Evolutionary conservation across 2,329 filamentous ascomycete genomes (phyloP).

Genomic region (Pyricularia grisea): DNA sequence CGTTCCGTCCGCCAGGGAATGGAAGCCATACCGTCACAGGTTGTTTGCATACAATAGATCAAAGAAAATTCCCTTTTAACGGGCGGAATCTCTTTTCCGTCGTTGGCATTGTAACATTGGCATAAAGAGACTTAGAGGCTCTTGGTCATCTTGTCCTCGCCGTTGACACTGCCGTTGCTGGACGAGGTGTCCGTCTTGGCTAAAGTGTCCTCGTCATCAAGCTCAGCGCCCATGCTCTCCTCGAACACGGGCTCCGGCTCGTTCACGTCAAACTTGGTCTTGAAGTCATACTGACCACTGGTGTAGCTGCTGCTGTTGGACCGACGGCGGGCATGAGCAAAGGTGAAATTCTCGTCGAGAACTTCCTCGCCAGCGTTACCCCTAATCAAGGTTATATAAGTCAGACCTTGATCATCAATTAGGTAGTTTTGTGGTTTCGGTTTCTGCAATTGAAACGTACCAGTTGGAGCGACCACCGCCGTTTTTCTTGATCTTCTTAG

Average conservation of each 20-base stretch:
- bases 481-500: slow-evolving; percentile 95
- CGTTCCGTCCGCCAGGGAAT: background rate
- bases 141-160: slow-evolving; percentile 35
- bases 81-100: background rate
- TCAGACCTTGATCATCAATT: slow-evolving; percentile 6
- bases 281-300: slow-evolving; percentile 66
- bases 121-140: slow-evolving; percentile 6
- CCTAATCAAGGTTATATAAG: slow-evolving; percentile 40
- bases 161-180: slow-evolving; percentile 44
- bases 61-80: background rate
- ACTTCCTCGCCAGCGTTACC: slow-evolving; percentile 76
- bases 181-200: slow-evolving; percentile 51
- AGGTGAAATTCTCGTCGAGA: slow-evolving; percentile 73
- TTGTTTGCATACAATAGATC: background rate
- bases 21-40: background rate
- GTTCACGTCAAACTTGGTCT: slow-evolving; percentile 92
- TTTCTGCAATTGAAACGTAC: slow-evolving; percentile 34
- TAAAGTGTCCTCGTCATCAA: slow-evolving; percentile 48
- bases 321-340: slow-evolving; percentile 78
- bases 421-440: background rate
- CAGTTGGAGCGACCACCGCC: slow-evolving; percentile 90
- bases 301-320: slow-evolving; percentile 80
- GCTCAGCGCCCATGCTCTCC: slow-evolving; percentile 64
- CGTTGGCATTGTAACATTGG: background rate
- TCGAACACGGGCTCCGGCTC: slow-evolving; percentile 90